phyloP scores from a whole-genome alignment of 1,284 basidiomycete genomes.

The Pyrrhoderma lamaoense region DNA sequence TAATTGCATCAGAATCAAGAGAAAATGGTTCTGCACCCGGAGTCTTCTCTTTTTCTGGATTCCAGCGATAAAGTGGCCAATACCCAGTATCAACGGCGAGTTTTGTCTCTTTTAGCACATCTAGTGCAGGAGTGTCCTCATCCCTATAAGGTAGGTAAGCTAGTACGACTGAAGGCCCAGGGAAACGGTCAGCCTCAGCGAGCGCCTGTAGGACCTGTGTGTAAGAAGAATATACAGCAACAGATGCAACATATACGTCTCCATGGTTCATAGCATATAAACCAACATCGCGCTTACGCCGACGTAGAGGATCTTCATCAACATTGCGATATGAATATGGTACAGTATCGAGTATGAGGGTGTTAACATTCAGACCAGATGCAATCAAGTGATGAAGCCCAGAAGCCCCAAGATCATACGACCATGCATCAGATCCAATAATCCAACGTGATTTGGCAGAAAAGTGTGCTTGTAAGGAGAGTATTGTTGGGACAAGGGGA shows the following conservation, averaged over 20 bases:
- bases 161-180: slow-evolving; percentile 88
- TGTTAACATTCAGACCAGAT: slow-evolving; percentile 87
- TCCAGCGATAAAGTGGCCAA: slow-evolving; percentile 99
- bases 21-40: slow-evolving; percentile 80
- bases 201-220: slow-evolving; percentile 90
- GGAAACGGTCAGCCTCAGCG: slow-evolving; percentile 85
- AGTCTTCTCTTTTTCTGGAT: slow-evolving; percentile 72
- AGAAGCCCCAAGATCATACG: slow-evolving; percentile 93
- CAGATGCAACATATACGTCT: slow-evolving; percentile 91
- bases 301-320: slow-evolving; percentile 52
- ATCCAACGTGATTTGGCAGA: slow-evolving; percentile 82
- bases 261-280: slow-evolving; percentile 99
- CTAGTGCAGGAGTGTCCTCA: slow-evolving; percentile 75
- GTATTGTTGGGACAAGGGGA: slow-evolving; percentile 46
- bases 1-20: slow-evolving; percentile 90
- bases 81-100: slow-evolving; percentile 93
- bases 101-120: slow-evolving; percentile 94
- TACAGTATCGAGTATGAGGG: slow-evolving; percentile 91
- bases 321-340: slow-evolving; percentile 77
- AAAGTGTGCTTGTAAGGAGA: slow-evolving; percentile 57
- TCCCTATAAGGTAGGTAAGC: slow-evolving; percentile 89
- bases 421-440: slow-evolving; percentile 96
- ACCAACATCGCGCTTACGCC: slow-evolving; percentile 86
- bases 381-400: slow-evolving; percentile 93
- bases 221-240: slow-evolving; percentile 95